Conservation (phyloP, 1,284 basidiomycete species). For the Puccinia coronata region DNA sequence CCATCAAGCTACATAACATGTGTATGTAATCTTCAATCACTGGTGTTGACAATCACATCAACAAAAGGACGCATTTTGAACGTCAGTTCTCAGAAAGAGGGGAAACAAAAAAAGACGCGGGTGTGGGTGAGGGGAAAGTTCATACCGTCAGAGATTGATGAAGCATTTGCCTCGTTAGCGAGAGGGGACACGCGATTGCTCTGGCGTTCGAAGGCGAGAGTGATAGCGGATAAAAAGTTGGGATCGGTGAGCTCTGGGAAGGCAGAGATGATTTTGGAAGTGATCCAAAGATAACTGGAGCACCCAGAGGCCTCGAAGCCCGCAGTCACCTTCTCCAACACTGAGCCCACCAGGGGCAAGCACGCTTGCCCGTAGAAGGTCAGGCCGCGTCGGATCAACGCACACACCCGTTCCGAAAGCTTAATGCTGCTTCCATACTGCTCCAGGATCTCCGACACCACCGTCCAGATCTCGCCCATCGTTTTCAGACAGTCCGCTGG, state of each 20-base stretch:
- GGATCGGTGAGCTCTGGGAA: constrained; percentile 63
- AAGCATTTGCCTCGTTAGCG: neutral
- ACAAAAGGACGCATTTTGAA: neutral
- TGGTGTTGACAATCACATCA: constrained; percentile 57
- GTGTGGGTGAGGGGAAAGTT: neutral
- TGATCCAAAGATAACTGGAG: constrained; percentile 91
- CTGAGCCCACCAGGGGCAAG: constrained; percentile 69
- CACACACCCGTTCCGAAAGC: constrained; percentile 79
- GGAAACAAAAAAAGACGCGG: neutral
- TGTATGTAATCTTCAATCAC: constrained; percentile 95
- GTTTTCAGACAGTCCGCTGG: constrained; percentile 77
- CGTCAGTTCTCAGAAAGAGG: constrained; percentile 3
- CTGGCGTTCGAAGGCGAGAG: constrained; percentile 71
- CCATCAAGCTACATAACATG: constrained; percentile 71
- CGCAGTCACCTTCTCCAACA: constrained; percentile 73
- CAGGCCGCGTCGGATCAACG: constrained; percentile 82
- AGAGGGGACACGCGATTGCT: constrained; percentile 60
- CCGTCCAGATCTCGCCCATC: constrained; percentile 75
- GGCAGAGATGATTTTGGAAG: constrained; percentile 68
- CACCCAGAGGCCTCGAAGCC: constrained; percentile 80
- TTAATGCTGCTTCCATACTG: constrained; percentile 78
- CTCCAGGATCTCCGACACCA: constrained; percentile 77
- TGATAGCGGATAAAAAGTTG: constrained; percentile 62
- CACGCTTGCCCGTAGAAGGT: constrained; percentile 75
- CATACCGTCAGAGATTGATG: constrained; percentile 41